Evolutionary conservation across 148 eudicot species (phyloP).

Genomic region (Limonium bicolor): DNA sequence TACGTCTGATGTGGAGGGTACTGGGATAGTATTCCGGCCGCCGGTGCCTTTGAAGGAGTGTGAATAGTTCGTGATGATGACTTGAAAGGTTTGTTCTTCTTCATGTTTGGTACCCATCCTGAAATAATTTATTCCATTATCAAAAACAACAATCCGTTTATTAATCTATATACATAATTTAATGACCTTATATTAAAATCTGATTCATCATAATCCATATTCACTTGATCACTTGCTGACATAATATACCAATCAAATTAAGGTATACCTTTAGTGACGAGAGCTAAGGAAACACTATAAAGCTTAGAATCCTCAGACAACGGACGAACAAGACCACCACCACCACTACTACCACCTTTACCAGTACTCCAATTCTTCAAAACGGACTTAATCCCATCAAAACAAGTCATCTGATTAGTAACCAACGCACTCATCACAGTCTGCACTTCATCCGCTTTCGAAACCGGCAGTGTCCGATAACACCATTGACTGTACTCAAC

Average conservation of each 20-base stretch:
- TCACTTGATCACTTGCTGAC: too few relatives aligned
- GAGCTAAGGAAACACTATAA: slow-evolving; percentile 40
- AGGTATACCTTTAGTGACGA: slow-evolving; percentile 38
- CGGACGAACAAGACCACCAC: slow-evolving; percentile 37
- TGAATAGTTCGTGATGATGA: too few relatives aligned
- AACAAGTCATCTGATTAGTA: slow-evolving; percentile 27
- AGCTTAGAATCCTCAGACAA: slow-evolving; percentile 37
- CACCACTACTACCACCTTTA: too few relatives aligned
- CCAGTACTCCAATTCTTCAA: slow-evolving; percentile 27
- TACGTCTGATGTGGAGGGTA: too few relatives aligned
- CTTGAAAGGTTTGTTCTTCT: slow-evolving; percentile 14
- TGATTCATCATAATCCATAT: too few relatives aligned
- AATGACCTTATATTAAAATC: too few relatives aligned
- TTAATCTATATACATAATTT: slow-evolving; percentile 10
- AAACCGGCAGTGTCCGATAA: background rate
- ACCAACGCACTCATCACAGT: slow-evolving; percentile 22
- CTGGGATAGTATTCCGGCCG: too few relatives aligned
- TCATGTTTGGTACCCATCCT: slow-evolving; percentile 40
- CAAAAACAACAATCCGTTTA: slow-evolving; percentile 19
- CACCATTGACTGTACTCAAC: background rate
- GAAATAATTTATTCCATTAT: slow-evolving; percentile 25
- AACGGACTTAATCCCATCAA: slow-evolving; percentile 16
- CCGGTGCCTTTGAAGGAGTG: too few relatives aligned
- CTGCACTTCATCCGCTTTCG: slow-evolving; percentile 5
- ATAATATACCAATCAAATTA: too few relatives aligned